These are phyloP conservation scores for Skeletonema costatum DNA, from an alignment of 108 stramenopile species.

Conservation along the genomic window DNA sequence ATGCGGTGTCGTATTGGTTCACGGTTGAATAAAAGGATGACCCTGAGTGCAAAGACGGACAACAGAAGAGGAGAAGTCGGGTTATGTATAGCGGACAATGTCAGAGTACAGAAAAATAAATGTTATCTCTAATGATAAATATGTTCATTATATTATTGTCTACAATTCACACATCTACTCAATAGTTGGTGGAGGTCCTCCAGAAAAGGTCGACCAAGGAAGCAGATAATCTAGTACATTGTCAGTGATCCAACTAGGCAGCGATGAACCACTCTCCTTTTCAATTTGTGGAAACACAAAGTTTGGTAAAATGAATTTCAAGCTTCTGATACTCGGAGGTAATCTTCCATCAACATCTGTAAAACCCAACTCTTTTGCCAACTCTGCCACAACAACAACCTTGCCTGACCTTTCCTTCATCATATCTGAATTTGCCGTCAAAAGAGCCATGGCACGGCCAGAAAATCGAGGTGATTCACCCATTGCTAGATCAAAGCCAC, in stretches of 20 bases:
- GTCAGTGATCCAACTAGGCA: slow-evolving; percentile 57
- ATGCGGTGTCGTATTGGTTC: too few species aligned
- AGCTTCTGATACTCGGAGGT: slow-evolving; percentile 71
- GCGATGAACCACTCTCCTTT: slow-evolving; percentile 52
- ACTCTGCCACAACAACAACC: slow-evolving; percentile 87
- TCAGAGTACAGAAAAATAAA: background rate
- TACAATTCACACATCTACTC: background rate
- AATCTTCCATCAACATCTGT: slow-evolving; percentile 68
- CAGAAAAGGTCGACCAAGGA: slow-evolving; percentile 65
- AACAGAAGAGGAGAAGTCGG: background rate
- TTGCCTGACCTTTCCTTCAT: slow-evolving; percentile 55
- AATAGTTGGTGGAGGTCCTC: slow-evolving; percentile 59
- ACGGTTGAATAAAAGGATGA: background rate
- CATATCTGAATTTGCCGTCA: slow-evolving; percentile 53
- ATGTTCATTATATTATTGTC: too few species aligned
- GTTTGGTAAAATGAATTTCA: slow-evolving; percentile 65
- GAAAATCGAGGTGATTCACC: slow-evolving; percentile 77
- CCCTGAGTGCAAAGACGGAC: background rate
- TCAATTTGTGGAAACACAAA: slow-evolving; percentile 75
- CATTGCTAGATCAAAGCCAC: slow-evolving; percentile 53
- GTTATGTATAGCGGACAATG: background rate
- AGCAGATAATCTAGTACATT: slow-evolving; percentile 67
- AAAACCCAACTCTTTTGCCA: slow-evolving; percentile 86
- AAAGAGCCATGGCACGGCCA: slow-evolving; percentile 61
- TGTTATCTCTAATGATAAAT: background rate